These are phyloP conservation scores for Naganishia randhawae DNA, from an alignment of 768 basidiomycete genomes.

Conservation along the genomic window DNA sequence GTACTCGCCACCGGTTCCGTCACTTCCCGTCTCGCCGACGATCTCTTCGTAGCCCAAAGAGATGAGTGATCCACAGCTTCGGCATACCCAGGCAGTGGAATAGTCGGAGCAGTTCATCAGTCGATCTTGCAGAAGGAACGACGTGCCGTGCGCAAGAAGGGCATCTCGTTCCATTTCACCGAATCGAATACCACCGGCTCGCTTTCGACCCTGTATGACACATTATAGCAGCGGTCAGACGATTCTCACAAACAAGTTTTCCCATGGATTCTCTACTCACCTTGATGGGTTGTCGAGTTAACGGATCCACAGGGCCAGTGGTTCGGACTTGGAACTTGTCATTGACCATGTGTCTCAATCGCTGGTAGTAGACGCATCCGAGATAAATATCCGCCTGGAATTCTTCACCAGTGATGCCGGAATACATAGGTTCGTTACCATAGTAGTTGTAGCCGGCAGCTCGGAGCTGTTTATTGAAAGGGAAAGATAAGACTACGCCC, in stretches of 20 bases:
- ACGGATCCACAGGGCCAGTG: slow-evolving; percentile 90
- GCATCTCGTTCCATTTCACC: slow-evolving; percentile 99
- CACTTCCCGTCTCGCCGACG: slow-evolving; percentile 58
- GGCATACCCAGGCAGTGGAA: slow-evolving; percentile 98
- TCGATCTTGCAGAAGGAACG: slow-evolving; percentile 95
- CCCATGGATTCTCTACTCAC: slow-evolving; percentile 53
- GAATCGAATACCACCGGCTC: slow-evolving; percentile 96
- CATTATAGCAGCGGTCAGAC: slow-evolving; percentile 4
- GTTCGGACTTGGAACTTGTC: slow-evolving; percentile 99
- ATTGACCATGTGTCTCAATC: slow-evolving; percentile 96
- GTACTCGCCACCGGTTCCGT: slow-evolving; percentile 80
- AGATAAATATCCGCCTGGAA: slow-evolving; percentile 98
- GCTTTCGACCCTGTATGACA: slow-evolving; percentile 77
- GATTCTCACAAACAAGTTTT: neutral
- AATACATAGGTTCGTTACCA: slow-evolving; percentile 99
- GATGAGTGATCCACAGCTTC: slow-evolving; percentile 90
- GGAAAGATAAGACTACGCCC: neutral
- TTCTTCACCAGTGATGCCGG: slow-evolving; percentile 96
- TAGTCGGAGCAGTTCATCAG: slow-evolving; percentile 99
- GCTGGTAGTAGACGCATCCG: slow-evolving; percentile 97
- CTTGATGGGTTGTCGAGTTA: slow-evolving; percentile 96
- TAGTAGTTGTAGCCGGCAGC: slow-evolving; percentile 97
- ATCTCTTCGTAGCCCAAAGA: slow-evolving; percentile 93
- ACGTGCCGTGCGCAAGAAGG: slow-evolving; percentile 95
- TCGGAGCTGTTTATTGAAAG: slow-evolving; percentile 60